A percentile compares a stretch with the other conserved stretches of the same genome.
Conservation (phyloP, 352 stramenopile genomes). For the Phytophthora citricola region DNA sequence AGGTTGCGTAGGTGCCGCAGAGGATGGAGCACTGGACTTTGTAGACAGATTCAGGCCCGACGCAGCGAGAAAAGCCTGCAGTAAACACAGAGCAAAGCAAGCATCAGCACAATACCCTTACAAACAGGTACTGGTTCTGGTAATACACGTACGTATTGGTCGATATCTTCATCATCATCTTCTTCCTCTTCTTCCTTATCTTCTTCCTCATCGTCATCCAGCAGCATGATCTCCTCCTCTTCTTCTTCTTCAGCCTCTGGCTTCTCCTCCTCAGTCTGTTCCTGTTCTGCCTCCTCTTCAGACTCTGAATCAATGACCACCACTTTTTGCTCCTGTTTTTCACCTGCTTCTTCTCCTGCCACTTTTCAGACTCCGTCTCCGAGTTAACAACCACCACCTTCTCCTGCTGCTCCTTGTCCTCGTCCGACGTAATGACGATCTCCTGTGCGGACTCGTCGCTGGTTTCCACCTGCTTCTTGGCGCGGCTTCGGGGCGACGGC, state of each 20-base stretch:
- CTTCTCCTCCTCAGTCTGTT: neutral
- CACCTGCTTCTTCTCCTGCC: conserved; percentile 9
- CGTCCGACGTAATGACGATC: conserved; percentile 28
- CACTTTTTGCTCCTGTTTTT: neutral
- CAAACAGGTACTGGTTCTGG: neutral
- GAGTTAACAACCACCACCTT: conserved; percentile 6
- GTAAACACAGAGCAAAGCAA: neutral
- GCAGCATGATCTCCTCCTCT: conserved; percentile 55
- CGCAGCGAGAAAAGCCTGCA: conserved; percentile 54
- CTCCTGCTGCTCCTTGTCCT: conserved; percentile 17
- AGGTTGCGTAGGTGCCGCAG: neutral
- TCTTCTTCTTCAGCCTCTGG: too few species aligned
- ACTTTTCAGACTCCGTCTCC: conserved; percentile 18
- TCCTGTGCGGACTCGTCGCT: conserved; percentile 33
- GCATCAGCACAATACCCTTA: conserved; percentile 6
- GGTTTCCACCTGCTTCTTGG: conserved; percentile 23
- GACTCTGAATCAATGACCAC: neutral
- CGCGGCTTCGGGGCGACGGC: conserved; percentile 17
- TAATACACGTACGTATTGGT: conserved; percentile 52
- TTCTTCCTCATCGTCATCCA: conserved; percentile 55
- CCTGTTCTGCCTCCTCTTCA: conserved; percentile 29
- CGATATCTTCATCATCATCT: conserved; percentile 55
- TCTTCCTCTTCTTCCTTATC: conserved; percentile 40
- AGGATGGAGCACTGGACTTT: neutral
- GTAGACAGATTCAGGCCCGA: conserved; percentile 50